A percentile compares a stretch with the other conserved stretches of the same genome.
Evolutionary conservation across 495 filamentous ascomycete species (phyloP).

Genomic region (Podospora conica): DNA sequence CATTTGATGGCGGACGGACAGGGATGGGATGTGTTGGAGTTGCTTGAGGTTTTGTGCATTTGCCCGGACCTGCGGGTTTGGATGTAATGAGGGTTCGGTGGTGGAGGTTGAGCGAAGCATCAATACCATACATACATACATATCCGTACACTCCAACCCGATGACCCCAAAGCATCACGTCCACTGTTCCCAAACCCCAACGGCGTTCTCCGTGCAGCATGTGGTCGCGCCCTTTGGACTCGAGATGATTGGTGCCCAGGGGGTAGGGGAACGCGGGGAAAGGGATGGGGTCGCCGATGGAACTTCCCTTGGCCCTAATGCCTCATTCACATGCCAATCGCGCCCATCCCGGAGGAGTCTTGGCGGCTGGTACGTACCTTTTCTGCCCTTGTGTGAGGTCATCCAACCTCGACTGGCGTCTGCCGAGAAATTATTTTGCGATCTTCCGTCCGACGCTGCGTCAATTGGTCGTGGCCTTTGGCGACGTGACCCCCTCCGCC

Average conservation of each 20-base stretch:
- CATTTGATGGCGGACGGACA: background rate
- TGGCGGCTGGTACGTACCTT: conserved; percentile 1
- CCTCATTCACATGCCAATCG: conserved; percentile 19
- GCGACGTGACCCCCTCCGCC: background rate
- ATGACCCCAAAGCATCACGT: background rate
- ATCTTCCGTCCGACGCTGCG: background rate
- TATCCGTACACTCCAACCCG: too few species aligned
- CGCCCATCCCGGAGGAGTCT: background rate
- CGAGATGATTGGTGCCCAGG: background rate
- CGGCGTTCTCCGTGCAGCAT: background rate
- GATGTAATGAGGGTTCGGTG: background rate
- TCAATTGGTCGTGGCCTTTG: background rate
- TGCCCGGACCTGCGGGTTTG: background rate
- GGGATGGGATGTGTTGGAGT: background rate
- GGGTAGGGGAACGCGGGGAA: background rate
- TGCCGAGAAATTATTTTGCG: background rate
- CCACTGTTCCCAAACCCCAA: background rate
- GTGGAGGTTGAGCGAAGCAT: background rate
- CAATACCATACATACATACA: background rate
- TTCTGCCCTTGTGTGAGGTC: background rate
- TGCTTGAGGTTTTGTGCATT: background rate
- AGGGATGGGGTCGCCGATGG: background rate
- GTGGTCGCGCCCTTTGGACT: background rate
- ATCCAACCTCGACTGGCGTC: background rate
- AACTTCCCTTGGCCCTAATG: conserved; percentile 16